These are phyloP conservation scores for Hapsidospora chrysogenum DNA, from an alignment of 495 filamentous ascomycete genomes.

Conservation along the genomic window DNA sequence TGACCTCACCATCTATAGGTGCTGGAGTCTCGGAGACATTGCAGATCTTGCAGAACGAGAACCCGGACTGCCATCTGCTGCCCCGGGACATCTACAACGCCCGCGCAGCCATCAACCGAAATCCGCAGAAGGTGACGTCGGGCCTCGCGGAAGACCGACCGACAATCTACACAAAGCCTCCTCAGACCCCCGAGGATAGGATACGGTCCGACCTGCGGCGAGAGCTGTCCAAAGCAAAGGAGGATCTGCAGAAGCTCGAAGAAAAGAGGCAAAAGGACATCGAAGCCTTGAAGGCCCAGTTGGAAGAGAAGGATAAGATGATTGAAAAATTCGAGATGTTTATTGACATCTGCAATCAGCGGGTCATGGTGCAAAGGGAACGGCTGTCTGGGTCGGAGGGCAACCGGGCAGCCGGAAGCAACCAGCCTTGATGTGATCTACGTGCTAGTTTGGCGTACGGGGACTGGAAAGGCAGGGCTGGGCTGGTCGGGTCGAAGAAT, in stretches of 20 bases:
- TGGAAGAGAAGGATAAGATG: slow-evolving; percentile 34
- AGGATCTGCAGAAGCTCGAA: slow-evolving; percentile 28
- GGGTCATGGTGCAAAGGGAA: slow-evolving; percentile 34
- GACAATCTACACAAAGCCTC: slow-evolving; percentile 38
- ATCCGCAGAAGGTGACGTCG: slow-evolving; percentile 34
- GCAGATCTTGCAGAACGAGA: slow-evolving; percentile 36
- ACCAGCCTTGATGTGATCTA: neutral
- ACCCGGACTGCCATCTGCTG: slow-evolving; percentile 34
- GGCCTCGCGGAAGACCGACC: slow-evolving; percentile 32
- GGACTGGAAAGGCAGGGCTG: no score
- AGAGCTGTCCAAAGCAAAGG: slow-evolving; percentile 29
- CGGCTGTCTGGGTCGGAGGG: slow-evolving; percentile 15
- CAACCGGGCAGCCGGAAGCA: slow-evolving; percentile 11
- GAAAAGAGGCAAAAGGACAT: slow-evolving; percentile 30
- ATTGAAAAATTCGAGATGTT: slow-evolving; percentile 42
- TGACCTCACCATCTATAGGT: slow-evolving; percentile 18
- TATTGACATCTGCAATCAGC: slow-evolving; percentile 41
- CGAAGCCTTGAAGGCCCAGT: slow-evolving; percentile 26
- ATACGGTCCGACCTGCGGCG: slow-evolving; percentile 34
- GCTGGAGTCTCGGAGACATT: slow-evolving; percentile 37
- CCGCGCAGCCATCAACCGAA: slow-evolving; percentile 37
- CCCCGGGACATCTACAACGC: slow-evolving; percentile 42
- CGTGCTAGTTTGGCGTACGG: no score
- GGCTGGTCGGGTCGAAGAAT: no score
- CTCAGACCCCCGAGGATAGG: slow-evolving; percentile 36